Evolutionary conservation across 2,329 filamentous ascomycete genomes (phyloP).

Genomic region (Polytolypa hystricis): DNA sequence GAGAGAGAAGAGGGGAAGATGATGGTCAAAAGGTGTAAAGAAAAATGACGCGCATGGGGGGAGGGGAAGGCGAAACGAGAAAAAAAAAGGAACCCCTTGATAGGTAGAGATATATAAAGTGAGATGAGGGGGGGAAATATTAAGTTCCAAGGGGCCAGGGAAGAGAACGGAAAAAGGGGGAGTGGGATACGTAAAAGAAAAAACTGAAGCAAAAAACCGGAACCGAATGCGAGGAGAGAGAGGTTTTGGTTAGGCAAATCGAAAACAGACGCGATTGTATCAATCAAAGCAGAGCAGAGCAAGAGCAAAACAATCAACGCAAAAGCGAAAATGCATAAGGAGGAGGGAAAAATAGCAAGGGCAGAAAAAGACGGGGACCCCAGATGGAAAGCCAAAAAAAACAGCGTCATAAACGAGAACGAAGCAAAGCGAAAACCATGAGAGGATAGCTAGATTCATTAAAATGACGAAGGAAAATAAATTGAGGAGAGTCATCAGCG

Average conservation of each 20-base stretch:
- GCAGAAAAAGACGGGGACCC: neutral
- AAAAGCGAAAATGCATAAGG: constrained; percentile 1
- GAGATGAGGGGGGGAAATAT: too few relatives aligned
- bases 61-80: constrained; percentile 5
- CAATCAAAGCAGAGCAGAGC: constrained; percentile 26
- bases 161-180: constrained; percentile 12
- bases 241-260: constrained; percentile 19
- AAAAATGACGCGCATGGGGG: constrained; percentile 4
- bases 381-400: neutral
- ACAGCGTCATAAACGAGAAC: neutral
- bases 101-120: too few relatives aligned
- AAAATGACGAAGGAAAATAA: too few relatives aligned
- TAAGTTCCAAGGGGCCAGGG: too few relatives aligned
- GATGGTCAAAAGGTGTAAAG: too few relatives aligned
- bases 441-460: too few relatives aligned
- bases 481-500: too few relatives aligned
- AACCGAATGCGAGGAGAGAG: constrained; percentile 8
- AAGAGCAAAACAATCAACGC: constrained; percentile 6
- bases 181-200: constrained; percentile 10
- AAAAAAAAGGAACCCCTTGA: constrained; percentile 16
- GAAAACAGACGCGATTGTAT: constrained; percentile 39
- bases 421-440: neutral
- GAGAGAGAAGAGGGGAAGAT: constrained; percentile 3
- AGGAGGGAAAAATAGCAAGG: constrained; percentile 1
- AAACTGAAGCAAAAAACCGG: constrained; percentile 9